phyloP scores from a whole-genome alignment of 1,284 basidiomycete species.

The Phaffia rhodozyma region DNA sequence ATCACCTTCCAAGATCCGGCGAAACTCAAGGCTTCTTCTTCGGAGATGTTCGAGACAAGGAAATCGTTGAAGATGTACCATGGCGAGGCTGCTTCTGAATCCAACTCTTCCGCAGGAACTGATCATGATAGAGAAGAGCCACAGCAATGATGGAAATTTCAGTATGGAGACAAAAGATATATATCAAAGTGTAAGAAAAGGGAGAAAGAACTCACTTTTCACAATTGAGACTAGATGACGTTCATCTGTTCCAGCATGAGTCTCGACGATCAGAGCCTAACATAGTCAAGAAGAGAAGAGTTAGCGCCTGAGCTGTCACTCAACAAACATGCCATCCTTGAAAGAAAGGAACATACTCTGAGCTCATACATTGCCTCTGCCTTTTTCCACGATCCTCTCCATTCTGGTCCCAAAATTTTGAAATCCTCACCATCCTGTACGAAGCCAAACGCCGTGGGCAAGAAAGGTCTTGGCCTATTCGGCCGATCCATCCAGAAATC shows the following conservation, averaged over 20 bases:
- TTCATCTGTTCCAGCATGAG: conserved; percentile 56
- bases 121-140: neutral
- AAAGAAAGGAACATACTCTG: conserved; percentile 43
- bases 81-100: conserved; percentile 39
- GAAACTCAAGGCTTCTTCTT: conserved; percentile 78
- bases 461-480: conserved; percentile 24
- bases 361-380: conserved; percentile 55
- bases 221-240: conserved; percentile 81
- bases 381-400: conserved; percentile 46
- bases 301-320: neutral
- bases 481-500: conserved; percentile 60
- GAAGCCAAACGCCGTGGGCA: conserved; percentile 28
- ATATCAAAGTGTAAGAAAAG: neutral
- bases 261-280: conserved; percentile 58
- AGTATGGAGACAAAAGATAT: neutral
- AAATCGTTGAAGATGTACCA: conserved; percentile 99
- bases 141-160: too few species aligned
- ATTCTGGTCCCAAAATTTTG: conserved; percentile 35
- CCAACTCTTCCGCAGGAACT: conserved; percentile 50
- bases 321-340: too few species aligned
- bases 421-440: conserved; percentile 28
- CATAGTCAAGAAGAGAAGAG: neutral
- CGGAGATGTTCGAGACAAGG: conserved; percentile 66
- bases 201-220: conserved; percentile 45
- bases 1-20: conserved; percentile 79